These are phyloP conservation scores for Fonsecaea pugnacius DNA, from an alignment of 2,329 filamentous ascomycete genomes.

Conservation along the genomic window DNA sequence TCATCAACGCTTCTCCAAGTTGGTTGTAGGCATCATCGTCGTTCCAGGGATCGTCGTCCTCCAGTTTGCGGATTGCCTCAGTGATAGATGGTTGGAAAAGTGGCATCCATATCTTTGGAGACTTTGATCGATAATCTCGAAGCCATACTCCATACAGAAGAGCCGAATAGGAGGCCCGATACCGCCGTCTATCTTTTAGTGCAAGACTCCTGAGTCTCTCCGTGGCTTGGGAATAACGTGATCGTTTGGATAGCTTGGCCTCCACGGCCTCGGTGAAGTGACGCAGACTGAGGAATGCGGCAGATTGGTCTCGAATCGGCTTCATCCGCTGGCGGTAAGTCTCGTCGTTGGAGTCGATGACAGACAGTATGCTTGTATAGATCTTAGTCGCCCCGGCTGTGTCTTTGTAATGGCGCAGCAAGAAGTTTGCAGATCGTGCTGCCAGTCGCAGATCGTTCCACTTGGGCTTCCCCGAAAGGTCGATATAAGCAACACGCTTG, in stretches of 20 bases:
- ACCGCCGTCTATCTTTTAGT: constrained; percentile 7
- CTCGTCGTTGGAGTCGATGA: constrained; percentile 5
- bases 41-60: constrained; percentile 23
- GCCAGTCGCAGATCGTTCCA: constrained; percentile 11
- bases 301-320: constrained; percentile 6
- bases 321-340: constrained; percentile 6
- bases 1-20: constrained; percentile 16
- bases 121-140: constrained; percentile 14
- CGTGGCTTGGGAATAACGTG: constrained; percentile 1
- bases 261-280: constrained; percentile 11
- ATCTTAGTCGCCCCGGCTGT: not conserved
- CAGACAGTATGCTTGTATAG: constrained; percentile 1
- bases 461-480: not conserved
- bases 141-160: constrained; percentile 22
- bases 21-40: constrained; percentile 16
- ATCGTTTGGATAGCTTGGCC: constrained; percentile 6
- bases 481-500: constrained; percentile 8
- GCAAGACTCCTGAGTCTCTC: constrained; percentile 10
- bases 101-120: constrained; percentile 9
- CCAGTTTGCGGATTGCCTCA: constrained; percentile 7
- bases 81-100: constrained; percentile 8
- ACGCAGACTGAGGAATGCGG: constrained; percentile 9
- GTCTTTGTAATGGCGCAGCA: constrained; percentile 9
- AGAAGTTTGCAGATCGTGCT: constrained; percentile 9
- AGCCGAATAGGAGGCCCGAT: constrained; percentile 20